Percentiles rank a stretch among this genome's conserved stretches.
Conservation (phyloP, 768 basidiomycete genomes). For the Amanita thiersii region DNA sequence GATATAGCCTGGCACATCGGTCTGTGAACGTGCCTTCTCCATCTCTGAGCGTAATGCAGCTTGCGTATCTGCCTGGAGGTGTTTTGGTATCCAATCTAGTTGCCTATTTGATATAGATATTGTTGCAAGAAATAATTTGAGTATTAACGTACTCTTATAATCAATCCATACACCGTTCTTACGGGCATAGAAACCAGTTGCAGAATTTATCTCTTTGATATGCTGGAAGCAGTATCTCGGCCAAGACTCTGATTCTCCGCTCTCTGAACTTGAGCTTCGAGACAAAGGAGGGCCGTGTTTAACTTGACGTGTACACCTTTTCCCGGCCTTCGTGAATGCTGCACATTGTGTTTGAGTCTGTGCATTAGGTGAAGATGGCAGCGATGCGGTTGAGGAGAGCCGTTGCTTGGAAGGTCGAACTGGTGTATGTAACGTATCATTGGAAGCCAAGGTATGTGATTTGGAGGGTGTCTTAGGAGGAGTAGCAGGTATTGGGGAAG, state of each 20-base stretch:
- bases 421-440: no score
- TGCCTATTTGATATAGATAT: slow-evolving; percentile 10
- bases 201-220: slow-evolving; percentile 40
- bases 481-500: background rate
- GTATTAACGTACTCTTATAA: slow-evolving; percentile 40
- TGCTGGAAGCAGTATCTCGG: slow-evolving; percentile 63
- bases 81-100: slow-evolving; percentile 63
- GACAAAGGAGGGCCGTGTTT: slow-evolving; percentile 28
- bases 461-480: no score
- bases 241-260: slow-evolving; percentile 17
- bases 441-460: no score
- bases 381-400: slow-evolving; percentile 12
- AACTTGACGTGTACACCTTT: slow-evolving; percentile 52
- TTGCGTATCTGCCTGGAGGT: slow-evolving; percentile 55
- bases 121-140: slow-evolving; percentile 5
- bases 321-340: slow-evolving; percentile 57
- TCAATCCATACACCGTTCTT: slow-evolving; percentile 43
- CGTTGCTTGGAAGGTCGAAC: no score
- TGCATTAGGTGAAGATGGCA: slow-evolving; percentile 10
- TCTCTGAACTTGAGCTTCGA: slow-evolving; percentile 19
- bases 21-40: slow-evolving; percentile 39
- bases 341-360: slow-evolving; percentile 41
- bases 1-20: slow-evolving; percentile 69
- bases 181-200: slow-evolving; percentile 50
- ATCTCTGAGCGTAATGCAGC: slow-evolving; percentile 39